Evolutionary conservation across 352 stramenopile genomes (phyloP).

Genomic region (Pythium aphanidermatum): DNA sequence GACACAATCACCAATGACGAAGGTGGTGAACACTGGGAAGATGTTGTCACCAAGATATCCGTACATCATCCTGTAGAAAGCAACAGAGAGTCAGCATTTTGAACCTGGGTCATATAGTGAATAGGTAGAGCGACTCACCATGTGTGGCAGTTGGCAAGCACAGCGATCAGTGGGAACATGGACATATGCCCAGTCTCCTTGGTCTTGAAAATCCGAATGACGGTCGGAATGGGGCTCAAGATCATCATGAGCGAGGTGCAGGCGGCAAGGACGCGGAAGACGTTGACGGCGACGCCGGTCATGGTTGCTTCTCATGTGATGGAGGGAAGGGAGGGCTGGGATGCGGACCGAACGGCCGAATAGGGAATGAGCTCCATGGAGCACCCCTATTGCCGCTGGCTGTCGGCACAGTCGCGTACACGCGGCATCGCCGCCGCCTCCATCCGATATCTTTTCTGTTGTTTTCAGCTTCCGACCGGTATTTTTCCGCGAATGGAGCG

Average conservation of each 20-base stretch:
- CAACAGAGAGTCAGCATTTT: not conserved
- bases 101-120: not conserved
- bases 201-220: constrained; percentile 32
- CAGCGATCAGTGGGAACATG: constrained; percentile 39
- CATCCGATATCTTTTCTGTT: no score
- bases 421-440: no score
- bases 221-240: constrained; percentile 36
- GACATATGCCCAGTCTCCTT: constrained; percentile 38
- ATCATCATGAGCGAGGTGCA: constrained; percentile 39
- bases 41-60: constrained; percentile 42
- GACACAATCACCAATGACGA: constrained; percentile 32
- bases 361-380: not conserved
- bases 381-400: not conserved
- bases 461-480: no score
- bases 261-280: constrained; percentile 30
- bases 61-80: constrained; percentile 26
- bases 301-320: constrained; percentile 8
- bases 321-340: not conserved
- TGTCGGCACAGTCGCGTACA: no score
- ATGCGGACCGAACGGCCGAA: not conserved
- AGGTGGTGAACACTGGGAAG: constrained; percentile 48
- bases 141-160: constrained; percentile 40
- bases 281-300: constrained; percentile 7
- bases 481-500: no score
- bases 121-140: constrained; percentile 9